phyloP scores from a whole-genome alignment of 805 yeast species.

The Kodamaea laetipori region DNA sequence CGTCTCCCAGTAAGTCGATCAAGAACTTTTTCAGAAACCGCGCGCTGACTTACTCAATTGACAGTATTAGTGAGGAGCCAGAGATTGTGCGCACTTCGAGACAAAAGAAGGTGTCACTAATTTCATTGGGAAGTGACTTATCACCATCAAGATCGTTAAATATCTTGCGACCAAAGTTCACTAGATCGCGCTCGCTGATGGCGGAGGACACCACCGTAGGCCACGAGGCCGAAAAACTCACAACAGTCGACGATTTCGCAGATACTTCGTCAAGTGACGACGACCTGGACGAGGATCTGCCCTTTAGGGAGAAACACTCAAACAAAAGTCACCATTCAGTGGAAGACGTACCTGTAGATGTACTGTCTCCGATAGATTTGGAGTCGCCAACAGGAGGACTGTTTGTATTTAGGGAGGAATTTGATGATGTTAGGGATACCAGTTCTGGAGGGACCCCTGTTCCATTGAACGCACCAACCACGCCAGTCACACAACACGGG shows the following conservation, averaged over 20 bases:
- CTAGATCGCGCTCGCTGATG: constrained; percentile 23
- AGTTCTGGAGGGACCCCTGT: background rate
- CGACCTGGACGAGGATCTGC: constrained; percentile 16
- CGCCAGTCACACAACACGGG: constrained; percentile 3
- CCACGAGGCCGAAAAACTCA: constrained; percentile 17
- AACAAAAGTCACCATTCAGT: background rate
- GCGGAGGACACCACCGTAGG: constrained; percentile 4
- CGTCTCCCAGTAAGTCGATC: constrained; percentile 31
- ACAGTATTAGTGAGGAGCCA: constrained; percentile 26
- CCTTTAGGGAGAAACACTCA: background rate
- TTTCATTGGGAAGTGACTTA: constrained; percentile 13
- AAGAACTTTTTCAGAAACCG: constrained; percentile 26
- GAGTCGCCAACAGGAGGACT: constrained; percentile 5
- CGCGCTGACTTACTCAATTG: constrained; percentile 26
- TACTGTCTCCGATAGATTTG: constrained; percentile 1
- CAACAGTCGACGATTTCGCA: constrained; percentile 39
- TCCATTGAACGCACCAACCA: no score
- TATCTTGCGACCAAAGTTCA: constrained; percentile 24
- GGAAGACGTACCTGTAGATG: constrained; percentile 1
- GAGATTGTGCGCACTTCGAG: constrained; percentile 12
- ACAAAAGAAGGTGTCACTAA: constrained; percentile 6
- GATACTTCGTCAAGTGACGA: constrained; percentile 33
- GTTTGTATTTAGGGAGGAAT: constrained; percentile 33
- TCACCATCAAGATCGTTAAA: constrained; percentile 14
- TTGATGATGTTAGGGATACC: constrained; percentile 22